Evolutionary conservation across 164 flowering plant species (phyloP), one percentile per base, ranked within the genome.

Genomic region (Santalum album): DNA sequence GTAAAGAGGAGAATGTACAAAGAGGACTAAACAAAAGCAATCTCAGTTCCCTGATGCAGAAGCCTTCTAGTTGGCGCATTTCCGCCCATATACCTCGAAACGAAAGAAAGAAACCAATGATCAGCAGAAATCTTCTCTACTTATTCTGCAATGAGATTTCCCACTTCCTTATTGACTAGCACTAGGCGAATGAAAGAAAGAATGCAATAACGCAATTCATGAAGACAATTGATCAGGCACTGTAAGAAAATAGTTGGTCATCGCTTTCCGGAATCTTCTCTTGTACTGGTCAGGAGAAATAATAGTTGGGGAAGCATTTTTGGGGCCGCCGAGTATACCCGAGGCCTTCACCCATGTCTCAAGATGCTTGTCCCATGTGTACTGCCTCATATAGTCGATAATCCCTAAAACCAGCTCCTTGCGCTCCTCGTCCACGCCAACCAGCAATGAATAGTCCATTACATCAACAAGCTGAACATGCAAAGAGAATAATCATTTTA

Each of bases 281-380:
- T 84, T 87, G 76, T 87, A 87, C 42, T 87, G 81, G 55, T 73
- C 74, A 1, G 96, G 96, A 49, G 96, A 87, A 50, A 87, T 65
- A 25, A 87, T 79, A 7, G 91, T 87, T 12, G 96, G 96, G 11
- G 87, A 44, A 46, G 78, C 85, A 66, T 82, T 87, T 71, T 69
- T 82, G 0, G 86, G 87, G 22, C 91, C 91, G 20, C 89, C 87
- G 16, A 87, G 87, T 29, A 84, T 79, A 25, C 89, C 82, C 11
- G 89, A 74, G 10, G 89, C 81, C 64, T 84, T 87, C 25, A 84
- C 91, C 91, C 84, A 84, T 24, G 96, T 87, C 79, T 87, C 96
- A 57, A 87, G 57, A 56, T 87, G 96, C 71, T 87, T 87, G 69
- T 84, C 96, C 96, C 96, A 87, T 15, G 96, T 87, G 54, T 84